Base-by-base conservation (phyloP, 2,329 filamentous ascomycete species). In the Neoascochyta sp. region DNA sequence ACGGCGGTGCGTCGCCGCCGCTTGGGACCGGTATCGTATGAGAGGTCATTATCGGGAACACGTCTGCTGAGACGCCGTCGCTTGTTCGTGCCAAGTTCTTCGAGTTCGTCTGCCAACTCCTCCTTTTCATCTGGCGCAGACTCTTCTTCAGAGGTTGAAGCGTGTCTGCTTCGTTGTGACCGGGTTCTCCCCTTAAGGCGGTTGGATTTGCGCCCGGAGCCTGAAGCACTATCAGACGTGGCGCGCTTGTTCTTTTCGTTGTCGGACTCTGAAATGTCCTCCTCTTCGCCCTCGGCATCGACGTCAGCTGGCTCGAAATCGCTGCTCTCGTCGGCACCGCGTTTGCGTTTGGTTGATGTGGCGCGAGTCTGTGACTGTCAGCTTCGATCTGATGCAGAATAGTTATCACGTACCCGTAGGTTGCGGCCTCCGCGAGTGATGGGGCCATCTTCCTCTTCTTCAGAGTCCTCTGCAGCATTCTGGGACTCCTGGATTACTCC, bases 1-100 rank as follows among this genome's bases (percentile, higher is more conserved):
- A 92, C 83, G 4, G 40, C 40, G 26, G 76, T 74, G 45, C 83
- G 81, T 18, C 78, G 77, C 64, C 64, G 84, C 70, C 54, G 83
- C 39, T 45, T 84, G 71, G 46, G 75, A 64, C 35, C 74, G 66
- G 11, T 76, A 73, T 45, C 76, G 68, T 44, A 75, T 52, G 38
- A 69, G 60, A 43, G 67, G 64, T 43, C 74, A 63, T 32, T 74
- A 36, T 60, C 57, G 3, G 52, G 50, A 9, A 46, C 32, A 9
- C 46, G 47, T 28, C 61, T 56, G 10, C 40, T 59, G 3, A 57
- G 41, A 15, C 58, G 52, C 22, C 61, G 55, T 22, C 52, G 51
- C 38, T 70, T 67, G 32, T 74, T 67, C 31, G 76, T 70, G 21
- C 71, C 67, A 9, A 81, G 58, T 43, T 80, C 76, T 33, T 76